Percentiles rank a stretch among this genome's conserved stretches.
phyloP scores from a whole-genome alignment of 2,329 filamentous ascomycete genomes.

The Penicillium fuscoglaucum region DNA sequence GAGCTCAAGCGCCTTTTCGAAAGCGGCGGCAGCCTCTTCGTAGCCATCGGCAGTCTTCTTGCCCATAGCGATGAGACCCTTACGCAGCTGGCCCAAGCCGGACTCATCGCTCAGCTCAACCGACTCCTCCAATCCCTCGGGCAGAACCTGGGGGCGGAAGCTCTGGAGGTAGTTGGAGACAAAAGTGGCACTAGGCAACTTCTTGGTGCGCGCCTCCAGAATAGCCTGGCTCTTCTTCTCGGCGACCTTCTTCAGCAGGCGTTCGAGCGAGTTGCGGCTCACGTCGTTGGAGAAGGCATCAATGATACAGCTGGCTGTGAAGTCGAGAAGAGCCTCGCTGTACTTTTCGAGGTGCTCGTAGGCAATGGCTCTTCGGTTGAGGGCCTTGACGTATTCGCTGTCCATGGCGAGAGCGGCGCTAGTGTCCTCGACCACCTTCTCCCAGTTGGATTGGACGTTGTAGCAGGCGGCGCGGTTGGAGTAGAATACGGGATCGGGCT shows the following conservation, averaged over 20 bases:
- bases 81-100: constrained; percentile 81
- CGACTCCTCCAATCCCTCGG: constrained; percentile 77
- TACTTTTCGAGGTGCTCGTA: constrained; percentile 91
- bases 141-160: constrained; percentile 81
- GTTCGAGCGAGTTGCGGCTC: constrained; percentile 86
- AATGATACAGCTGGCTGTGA: constrained; percentile 98
- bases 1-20: constrained; percentile 83
- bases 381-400: constrained; percentile 92
- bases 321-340: constrained; percentile 93
- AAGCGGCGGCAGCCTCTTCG: constrained; percentile 79
- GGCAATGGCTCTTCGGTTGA: constrained; percentile 93
- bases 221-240: constrained; percentile 92
- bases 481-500: constrained; percentile 96
- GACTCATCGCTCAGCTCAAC: constrained; percentile 74
- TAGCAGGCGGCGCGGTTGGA: constrained; percentile 98
- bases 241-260: constrained; percentile 93
- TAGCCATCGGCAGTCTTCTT: constrained; percentile 90
- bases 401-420: constrained; percentile 92
- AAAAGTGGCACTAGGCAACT: constrained; percentile 91
- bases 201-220: constrained; percentile 74
- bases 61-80: constrained; percentile 76
- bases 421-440: constrained; percentile 95
- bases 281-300: constrained; percentile 92
- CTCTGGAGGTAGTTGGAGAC: constrained; percentile 99
- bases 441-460: constrained; percentile 89